These are phyloP conservation scores for Colletotrichum coccodes DNA, from an alignment of 2,329 filamentous ascomycete species.

Conservation along the genomic window DNA sequence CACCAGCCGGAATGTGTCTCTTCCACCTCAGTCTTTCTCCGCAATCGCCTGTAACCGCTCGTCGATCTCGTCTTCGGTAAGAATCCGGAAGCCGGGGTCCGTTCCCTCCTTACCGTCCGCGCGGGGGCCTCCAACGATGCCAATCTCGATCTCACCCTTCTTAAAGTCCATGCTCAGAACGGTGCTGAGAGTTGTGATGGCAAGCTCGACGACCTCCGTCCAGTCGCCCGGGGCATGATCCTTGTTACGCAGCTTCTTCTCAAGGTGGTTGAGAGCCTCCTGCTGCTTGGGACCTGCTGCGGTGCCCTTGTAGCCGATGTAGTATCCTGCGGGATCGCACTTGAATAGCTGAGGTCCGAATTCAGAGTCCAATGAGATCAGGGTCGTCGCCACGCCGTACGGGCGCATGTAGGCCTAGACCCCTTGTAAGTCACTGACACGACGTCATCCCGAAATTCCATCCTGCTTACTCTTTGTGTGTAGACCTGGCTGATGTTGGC, in stretches of 20 bases:
- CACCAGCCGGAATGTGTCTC: constrained; percentile 16
- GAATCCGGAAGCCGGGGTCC: constrained; percentile 81
- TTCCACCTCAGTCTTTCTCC: constrained; percentile 86
- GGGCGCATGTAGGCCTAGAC: constrained; percentile 92
- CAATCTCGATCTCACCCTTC: constrained; percentile 98
- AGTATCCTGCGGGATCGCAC: constrained; percentile 98
- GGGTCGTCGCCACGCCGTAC: constrained; percentile 92
- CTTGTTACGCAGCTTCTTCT: constrained; percentile 99
- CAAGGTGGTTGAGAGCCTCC: constrained; percentile 96
- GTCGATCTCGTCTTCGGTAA: constrained; percentile 98
- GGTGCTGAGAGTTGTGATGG: constrained; percentile 93
- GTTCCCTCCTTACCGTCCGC: constrained; percentile 86
- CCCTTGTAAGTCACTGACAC: constrained; percentile 35
- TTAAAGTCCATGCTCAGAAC: constrained; percentile 99
- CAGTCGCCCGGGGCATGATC: constrained; percentile 90
- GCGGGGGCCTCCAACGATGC: constrained; percentile 90
- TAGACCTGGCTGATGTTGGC: constrained; percentile 99
- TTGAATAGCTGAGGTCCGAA: constrained; percentile 96
- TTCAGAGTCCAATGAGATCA: constrained; percentile 94
- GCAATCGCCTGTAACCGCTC: constrained; percentile 97
- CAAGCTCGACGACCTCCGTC: constrained; percentile 98
- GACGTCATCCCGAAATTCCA: background rate
- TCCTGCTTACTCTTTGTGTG: constrained; percentile 82
- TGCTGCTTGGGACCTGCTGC: constrained; percentile 98
- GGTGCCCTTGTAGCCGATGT: constrained; percentile 97